Percentiles rank a stretch among this genome's conserved stretches.
phyloP scores from a whole-genome alignment of 169 alveolate genomes.

The Plasmodium relictum region DNA sequence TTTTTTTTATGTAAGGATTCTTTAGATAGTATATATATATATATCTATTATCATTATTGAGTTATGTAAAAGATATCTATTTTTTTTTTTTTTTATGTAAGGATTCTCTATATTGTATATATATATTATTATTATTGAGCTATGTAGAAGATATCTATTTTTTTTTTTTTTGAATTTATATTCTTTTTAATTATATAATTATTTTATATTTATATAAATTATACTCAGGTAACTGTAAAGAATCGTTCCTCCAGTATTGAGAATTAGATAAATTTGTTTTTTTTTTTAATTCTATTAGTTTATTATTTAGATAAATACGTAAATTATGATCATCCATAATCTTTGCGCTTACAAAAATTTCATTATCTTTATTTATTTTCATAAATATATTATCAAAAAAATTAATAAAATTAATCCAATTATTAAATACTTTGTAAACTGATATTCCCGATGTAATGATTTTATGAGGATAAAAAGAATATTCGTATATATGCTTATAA shows the following conservation, averaged over 20 bases:
- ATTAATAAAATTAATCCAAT: conserved; percentile 79
- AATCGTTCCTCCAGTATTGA: conserved; percentile 46
- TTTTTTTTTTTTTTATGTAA: no score
- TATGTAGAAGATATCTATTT: background rate
- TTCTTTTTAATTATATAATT: background rate
- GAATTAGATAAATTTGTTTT: conserved; percentile 38
- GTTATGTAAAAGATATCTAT: no score
- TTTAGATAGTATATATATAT: background rate
- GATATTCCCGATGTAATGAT: conserved; percentile 84
- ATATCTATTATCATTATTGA: background rate
- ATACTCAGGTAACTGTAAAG: conserved; percentile 70
- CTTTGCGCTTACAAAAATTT: conserved; percentile 31
- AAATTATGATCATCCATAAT: conserved; percentile 57
- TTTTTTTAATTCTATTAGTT: conserved; percentile 55
- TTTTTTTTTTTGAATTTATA: background rate
- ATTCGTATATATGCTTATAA: conserved; percentile 79
- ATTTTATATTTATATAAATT: background rate
- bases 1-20: no score
- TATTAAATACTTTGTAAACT: conserved; percentile 79
- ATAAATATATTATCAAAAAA: conserved; percentile 48
- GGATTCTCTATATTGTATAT: no score
- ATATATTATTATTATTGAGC: background rate
- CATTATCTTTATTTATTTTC: conserved; percentile 23
- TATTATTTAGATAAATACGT: conserved; percentile 50
- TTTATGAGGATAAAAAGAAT: conserved; percentile 81